These are phyloP conservation scores for Dichotomocladium elegans DNA, from an alignment of 371 early-diverging fungal genomes.

Conservation along the genomic window DNA sequence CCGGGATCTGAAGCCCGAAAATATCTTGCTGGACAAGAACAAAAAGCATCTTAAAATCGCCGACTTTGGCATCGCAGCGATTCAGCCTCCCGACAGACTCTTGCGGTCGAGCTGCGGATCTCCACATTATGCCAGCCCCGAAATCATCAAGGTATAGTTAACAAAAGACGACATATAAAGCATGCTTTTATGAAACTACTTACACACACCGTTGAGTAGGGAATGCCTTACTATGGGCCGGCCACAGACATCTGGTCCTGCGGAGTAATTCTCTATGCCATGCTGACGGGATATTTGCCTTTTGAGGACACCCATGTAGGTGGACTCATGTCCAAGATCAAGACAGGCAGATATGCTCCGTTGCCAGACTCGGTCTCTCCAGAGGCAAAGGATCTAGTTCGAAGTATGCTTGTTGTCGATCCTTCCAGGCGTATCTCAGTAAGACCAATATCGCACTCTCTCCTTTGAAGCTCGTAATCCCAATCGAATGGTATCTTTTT, in stretches of 20 bases:
- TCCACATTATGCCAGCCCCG: slow-evolving; percentile 87
- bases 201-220: slow-evolving; percentile 32
- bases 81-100: slow-evolving; percentile 59
- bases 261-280: slow-evolving; percentile 89
- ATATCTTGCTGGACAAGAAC: slow-evolving; percentile 62
- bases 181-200: slow-evolving; percentile 13
- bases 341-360: slow-evolving; percentile 42
- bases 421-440: slow-evolving; percentile 34
- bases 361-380: slow-evolving; percentile 61
- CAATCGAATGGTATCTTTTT: too few species aligned
- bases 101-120: slow-evolving; percentile 82
- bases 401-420: slow-evolving; percentile 53
- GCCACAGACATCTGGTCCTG: slow-evolving; percentile 91
- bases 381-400: slow-evolving; percentile 59
- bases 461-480: too few species aligned
- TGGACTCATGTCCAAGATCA: slow-evolving; percentile 64
- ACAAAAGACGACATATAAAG: background rate
- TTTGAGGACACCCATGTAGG: slow-evolving; percentile 91
- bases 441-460: background rate
- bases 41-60: slow-evolving; percentile 76
- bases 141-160: slow-evolving; percentile 62
- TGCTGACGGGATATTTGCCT: slow-evolving; percentile 86
- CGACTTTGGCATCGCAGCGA: slow-evolving; percentile 81
- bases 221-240: slow-evolving; percentile 71
- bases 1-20: slow-evolving; percentile 69